Evolutionary conservation across 192 early-diverging fungal genomes (phyloP).

Genomic region (Podila clonocystis): DNA sequence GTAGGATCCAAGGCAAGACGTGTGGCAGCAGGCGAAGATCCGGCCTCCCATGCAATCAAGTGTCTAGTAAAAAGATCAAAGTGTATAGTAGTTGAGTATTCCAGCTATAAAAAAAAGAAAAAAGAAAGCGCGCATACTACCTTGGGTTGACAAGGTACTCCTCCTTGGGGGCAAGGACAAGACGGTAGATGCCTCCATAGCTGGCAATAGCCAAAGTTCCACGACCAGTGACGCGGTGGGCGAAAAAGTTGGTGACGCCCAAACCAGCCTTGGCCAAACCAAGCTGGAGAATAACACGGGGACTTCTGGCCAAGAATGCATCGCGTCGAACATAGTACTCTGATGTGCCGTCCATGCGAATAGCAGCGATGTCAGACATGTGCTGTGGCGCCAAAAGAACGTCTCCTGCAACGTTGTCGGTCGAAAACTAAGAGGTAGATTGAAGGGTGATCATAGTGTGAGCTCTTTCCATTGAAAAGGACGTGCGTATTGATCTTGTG

Average conservation of each 20-base stretch:
- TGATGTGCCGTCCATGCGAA: constrained; percentile 62
- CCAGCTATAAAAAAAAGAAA: neutral
- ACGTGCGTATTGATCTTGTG: no score
- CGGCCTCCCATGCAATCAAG: constrained; percentile 65
- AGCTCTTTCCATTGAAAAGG: neutral
- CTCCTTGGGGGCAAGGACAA: constrained; percentile 73
- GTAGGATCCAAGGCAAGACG: constrained; percentile 46
- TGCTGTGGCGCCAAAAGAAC: constrained; percentile 70
- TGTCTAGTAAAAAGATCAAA: constrained; percentile 20
- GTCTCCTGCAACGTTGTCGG: constrained; percentile 64
- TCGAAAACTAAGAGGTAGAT: constrained; percentile 59
- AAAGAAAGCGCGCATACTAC: constrained; percentile 29
- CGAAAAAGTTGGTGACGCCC: constrained; percentile 66
- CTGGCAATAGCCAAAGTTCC: constrained; percentile 75
- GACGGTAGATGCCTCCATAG: constrained; percentile 73
- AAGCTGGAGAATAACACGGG: constrained; percentile 62
- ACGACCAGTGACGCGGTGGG: constrained; percentile 70
- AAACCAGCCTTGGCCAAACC: constrained; percentile 51
- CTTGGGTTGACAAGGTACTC: constrained; percentile 78
- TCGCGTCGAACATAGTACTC: constrained; percentile 72
- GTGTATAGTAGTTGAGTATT: neutral
- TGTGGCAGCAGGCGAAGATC: constrained; percentile 57
- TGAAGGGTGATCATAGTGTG: neutral
- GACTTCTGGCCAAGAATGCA: constrained; percentile 68
- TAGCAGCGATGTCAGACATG: constrained; percentile 71